Evolutionary conservation across 345 rosid species (phyloP).

Genomic region (Cardamine resedifolia): DNA sequence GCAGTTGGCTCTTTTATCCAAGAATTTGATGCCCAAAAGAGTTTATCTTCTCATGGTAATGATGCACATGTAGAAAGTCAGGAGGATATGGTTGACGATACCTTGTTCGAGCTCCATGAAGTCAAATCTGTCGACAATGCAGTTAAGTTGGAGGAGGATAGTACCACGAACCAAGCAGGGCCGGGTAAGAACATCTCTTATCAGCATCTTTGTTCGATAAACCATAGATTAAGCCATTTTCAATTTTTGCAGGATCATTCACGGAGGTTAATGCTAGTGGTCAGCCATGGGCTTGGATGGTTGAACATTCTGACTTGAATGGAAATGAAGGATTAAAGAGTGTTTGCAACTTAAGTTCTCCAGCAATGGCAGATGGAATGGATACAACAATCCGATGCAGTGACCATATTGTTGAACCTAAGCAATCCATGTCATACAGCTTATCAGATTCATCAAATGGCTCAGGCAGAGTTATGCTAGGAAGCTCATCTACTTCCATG

Average conservation of each 20-base stretch:
- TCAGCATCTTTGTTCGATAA: conserved; percentile 8
- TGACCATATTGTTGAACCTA: conserved; percentile 46
- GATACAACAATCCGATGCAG: conserved; percentile 46
- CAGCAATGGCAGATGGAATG: conserved; percentile 40
- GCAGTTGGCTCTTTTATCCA: conserved; percentile 49
- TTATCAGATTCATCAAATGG: conserved; percentile 64
- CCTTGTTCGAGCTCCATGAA: conserved; percentile 16
- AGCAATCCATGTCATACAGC: conserved; percentile 56
- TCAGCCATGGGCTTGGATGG: conserved; percentile 42
- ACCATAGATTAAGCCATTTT: background rate
- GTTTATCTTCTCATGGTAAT: conserved; percentile 39
- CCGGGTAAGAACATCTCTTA: conserved; percentile 16
- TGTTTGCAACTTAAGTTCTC: conserved; percentile 39
- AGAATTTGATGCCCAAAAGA: conserved; percentile 48
- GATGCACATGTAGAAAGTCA: conserved; percentile 15
- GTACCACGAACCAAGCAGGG: conserved; percentile 32
- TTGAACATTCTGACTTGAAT: conserved; percentile 36
- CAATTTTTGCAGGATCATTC: conserved; percentile 36
- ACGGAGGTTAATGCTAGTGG: conserved; percentile 44
- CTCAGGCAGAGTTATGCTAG: conserved; percentile 51
- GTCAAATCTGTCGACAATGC: conserved; percentile 43
- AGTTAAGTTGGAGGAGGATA: conserved; percentile 60
- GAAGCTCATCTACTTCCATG: conserved; percentile 61
- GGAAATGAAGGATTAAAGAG: conserved; percentile 45
- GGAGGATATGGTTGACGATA: conserved; percentile 25